Conservation (phyloP, 176 grass and related monocot genomes). For the Triticum monococcum region DNA sequence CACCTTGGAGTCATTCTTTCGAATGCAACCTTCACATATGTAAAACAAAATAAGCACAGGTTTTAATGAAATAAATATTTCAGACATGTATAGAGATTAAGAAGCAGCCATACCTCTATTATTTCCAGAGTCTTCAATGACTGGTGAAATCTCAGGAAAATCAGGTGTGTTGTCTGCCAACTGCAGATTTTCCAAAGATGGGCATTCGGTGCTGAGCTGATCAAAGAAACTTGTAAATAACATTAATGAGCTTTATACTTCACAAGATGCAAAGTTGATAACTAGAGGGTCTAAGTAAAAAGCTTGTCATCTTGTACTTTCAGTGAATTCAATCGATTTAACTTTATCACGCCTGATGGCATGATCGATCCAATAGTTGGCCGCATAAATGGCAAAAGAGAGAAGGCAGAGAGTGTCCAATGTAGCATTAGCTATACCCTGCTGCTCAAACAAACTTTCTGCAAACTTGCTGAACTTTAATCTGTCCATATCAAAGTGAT, state of each 20-base stretch:
- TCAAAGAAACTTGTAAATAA: background rate
- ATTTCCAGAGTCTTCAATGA: constrained; percentile 5
- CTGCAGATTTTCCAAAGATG: constrained; percentile 7
- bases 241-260: background rate
- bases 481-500: constrained; percentile 7
- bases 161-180: background rate
- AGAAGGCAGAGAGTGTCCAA: background rate
- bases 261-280: background rate
- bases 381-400: background rate
- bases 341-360: background rate
- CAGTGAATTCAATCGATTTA: background rate
- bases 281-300: background rate
- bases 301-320: background rate
- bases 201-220: background rate
- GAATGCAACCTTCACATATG: background rate
- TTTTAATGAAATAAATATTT: background rate
- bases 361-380: background rate
- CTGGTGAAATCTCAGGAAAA: background rate
- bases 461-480: background rate
- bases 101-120: background rate
- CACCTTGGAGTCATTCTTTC: background rate
- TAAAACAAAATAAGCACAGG: background rate
- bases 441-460: background rate
- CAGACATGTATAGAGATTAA: background rate
- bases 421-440: background rate